phyloP scores from a whole-genome alignment of 192 early-diverging fungal genomes.

The Mortierella claussenii region DNA sequence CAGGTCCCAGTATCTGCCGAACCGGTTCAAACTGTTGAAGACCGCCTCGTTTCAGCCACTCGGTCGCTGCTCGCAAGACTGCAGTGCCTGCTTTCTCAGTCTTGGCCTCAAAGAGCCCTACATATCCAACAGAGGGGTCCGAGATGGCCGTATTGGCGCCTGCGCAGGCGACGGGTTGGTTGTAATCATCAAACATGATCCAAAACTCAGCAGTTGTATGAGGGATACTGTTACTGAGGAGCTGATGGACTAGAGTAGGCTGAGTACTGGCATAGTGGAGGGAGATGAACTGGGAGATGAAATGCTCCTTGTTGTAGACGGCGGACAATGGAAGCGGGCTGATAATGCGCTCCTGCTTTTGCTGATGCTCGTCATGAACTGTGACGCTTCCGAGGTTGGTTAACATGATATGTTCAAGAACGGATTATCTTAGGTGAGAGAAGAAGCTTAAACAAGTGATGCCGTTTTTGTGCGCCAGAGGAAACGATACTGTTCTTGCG shows the following conservation, averaged over 20 bases:
- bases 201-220: conserved; percentile 29
- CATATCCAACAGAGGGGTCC: conserved; percentile 29
- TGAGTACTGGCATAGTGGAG: conserved; percentile 38
- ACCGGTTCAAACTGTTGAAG: conserved; percentile 39
- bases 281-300: conserved; percentile 38
- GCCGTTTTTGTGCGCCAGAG: no score
- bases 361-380: background rate
- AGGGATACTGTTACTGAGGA: conserved; percentile 11
- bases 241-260: conserved; percentile 23
- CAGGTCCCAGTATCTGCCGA: conserved; percentile 46
- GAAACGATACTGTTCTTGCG: no score
- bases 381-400: conserved; percentile 27
- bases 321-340: conserved; percentile 36
- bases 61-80: conserved; percentile 33
- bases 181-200: conserved; percentile 38
- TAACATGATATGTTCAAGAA: no score
- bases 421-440: no score
- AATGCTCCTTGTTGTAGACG: conserved; percentile 41
- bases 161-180: conserved; percentile 38
- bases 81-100: conserved; percentile 23
- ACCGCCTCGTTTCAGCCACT: conserved; percentile 27
- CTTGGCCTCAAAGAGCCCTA: conserved; percentile 46
- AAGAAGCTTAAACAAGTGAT: no score
- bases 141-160: conserved; percentile 48
- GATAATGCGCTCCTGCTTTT: conserved; percentile 6